phyloP scores from a whole-genome alignment of 257 asterid species.

The Scutellaria barbata region DNA sequence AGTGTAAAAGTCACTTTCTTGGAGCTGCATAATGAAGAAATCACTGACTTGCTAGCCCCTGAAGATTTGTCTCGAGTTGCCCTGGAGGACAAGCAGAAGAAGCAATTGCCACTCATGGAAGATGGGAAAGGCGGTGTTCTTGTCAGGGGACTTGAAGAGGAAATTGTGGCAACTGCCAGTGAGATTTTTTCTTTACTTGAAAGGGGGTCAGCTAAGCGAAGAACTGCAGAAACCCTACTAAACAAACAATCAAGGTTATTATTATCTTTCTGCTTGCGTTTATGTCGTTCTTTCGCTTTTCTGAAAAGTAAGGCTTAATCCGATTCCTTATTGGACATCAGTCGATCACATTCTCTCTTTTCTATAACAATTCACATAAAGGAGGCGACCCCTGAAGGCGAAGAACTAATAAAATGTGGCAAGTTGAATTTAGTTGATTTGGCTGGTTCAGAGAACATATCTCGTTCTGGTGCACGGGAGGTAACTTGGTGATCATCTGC shows the following conservation, averaged over 20 bases:
- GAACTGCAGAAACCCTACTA: slow-evolving; percentile 84
- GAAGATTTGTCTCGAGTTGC: slow-evolving; percentile 69
- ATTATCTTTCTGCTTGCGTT: slow-evolving; percentile 11
- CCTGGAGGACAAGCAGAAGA: slow-evolving; percentile 79
- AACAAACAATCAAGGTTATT: slow-evolving; percentile 87
- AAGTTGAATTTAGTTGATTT: slow-evolving; percentile 88
- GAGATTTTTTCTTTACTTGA: slow-evolving; percentile 81
- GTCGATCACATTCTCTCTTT: slow-evolving; percentile 95
- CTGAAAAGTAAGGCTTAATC: neutral
- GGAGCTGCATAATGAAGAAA: slow-evolving; percentile 89
- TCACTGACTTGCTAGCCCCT: slow-evolving; percentile 80
- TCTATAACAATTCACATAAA: slow-evolving; percentile 89
- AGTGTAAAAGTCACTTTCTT: slow-evolving; percentile 87
- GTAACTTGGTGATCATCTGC: slow-evolving; percentile 36
- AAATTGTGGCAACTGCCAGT: slow-evolving; percentile 73
- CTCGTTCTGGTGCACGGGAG: slow-evolving; percentile 96
- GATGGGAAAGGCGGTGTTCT: slow-evolving; percentile 97
- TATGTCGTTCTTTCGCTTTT: neutral
- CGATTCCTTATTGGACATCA: slow-evolving; percentile 37
- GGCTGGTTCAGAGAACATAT: slow-evolving; percentile 93
- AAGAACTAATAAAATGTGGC: slow-evolving; percentile 88
- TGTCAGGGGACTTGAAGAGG: slow-evolving; percentile 89
- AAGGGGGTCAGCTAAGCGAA: slow-evolving; percentile 84
- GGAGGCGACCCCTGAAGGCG: slow-evolving; percentile 95
- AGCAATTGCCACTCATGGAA: slow-evolving; percentile 83